Conservation (phyloP, 345 rosid species). For the Raphanus raphanistrum region DNA sequence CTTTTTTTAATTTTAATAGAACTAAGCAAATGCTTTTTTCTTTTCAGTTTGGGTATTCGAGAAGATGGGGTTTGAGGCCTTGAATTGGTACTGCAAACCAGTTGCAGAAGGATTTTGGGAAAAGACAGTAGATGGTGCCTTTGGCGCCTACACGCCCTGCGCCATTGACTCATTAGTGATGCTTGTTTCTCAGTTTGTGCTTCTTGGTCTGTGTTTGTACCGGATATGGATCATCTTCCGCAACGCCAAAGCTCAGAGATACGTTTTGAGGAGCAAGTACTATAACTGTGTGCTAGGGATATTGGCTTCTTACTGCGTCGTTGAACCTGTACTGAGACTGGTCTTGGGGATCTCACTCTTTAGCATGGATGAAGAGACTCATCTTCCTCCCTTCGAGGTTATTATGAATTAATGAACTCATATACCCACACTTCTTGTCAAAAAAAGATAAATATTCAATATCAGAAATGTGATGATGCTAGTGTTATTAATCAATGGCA, state of each 20-base stretch:
- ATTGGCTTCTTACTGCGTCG: conserved; percentile 61
- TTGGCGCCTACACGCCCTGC: conserved; percentile 79
- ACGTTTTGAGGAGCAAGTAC: conserved; percentile 59
- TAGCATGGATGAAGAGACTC: conserved; percentile 51
- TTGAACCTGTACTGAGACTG: conserved; percentile 75
- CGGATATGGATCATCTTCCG: conserved; percentile 68
- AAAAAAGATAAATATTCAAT: background rate
- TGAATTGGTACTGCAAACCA: conserved; percentile 84
- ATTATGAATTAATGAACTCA: background rate
- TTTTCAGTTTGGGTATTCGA: no score
- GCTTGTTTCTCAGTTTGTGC: conserved; percentile 66
- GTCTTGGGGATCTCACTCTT: conserved; percentile 62
- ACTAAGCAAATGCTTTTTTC: no score
- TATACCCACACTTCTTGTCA: background rate
- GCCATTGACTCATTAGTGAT: conserved; percentile 64
- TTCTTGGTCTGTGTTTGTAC: conserved; percentile 63
- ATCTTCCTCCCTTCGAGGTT: conserved; percentile 85
- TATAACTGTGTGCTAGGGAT: conserved; percentile 62
- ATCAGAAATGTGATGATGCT: background rate
- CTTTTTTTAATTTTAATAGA: no score
- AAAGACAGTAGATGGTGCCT: conserved; percentile 58
- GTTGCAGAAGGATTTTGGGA: conserved; percentile 62
- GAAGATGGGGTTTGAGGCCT: conserved; percentile 60
- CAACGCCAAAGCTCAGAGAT: conserved; percentile 56
- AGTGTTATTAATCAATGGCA: background rate